Evolutionary conservation across 1,284 basidiomycete genomes (phyloP), one percentile per base, ranked within the genome.

Genomic region (Sanghuangporus weigelae): DNA sequence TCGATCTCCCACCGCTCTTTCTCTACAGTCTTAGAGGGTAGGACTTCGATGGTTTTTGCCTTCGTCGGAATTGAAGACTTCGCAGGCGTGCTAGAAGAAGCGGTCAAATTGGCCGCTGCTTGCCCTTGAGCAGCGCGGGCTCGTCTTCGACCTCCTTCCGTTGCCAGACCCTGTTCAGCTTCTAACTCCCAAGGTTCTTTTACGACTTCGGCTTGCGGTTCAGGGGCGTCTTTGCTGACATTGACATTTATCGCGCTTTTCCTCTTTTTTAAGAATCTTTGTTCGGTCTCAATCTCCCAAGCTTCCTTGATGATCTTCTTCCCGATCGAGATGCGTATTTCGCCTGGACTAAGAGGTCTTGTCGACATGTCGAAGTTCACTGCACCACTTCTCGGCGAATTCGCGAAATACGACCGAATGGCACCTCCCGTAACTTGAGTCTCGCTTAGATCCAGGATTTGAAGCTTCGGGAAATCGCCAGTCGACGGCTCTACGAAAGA

Each of bases 1-100:
- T 91, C 89, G 35, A 90, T 81, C 69, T 92, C 89, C 89, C 89
- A 92, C 36, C 78, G 71, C 69, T 91, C 89, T 69, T 88, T 90
- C 31, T 79, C 72, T 0, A 81, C 71, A 42, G 75, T 78, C 59
- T 76, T 75, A 48, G 66, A 66, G 51, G 21, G 70, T 63, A 26
- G 57, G 36, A 44, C 60, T 12, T 36, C 65, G 54, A 49, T 71
- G 55, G 49, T 70, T 14, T 55, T 68, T n/a, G 69, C 58, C 11
- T 61, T 53, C 8, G 73, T 60, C 12, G 69, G 60, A n/a, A 69
- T 68, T 39, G 66, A 62, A 2, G 73, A 50, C 31, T 70, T 65
- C 14, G 64, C 67, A 21, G 67, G 56, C 70, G 70, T 69, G 63
- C 60, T 44, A 7, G 44, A 42, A 11, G 44, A n/a, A 64, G 49